phyloP scores from a whole-genome alignment of 1,139 yeast genomes.

The Suhomyces ambrosiae region DNA sequence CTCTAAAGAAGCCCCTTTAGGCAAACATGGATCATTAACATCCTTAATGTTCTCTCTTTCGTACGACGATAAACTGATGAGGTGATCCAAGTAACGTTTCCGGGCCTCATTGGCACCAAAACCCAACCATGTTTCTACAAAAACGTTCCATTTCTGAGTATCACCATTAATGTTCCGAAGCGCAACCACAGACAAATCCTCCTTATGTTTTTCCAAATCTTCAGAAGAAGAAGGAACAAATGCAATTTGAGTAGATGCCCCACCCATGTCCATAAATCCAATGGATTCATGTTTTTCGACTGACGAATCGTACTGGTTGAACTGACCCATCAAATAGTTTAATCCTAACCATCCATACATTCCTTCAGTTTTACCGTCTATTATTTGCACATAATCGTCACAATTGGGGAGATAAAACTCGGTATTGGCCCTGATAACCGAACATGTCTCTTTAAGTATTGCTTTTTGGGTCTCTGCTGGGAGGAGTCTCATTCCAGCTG shows the following conservation, averaged over 20 bases:
- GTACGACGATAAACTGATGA: slow-evolving; percentile 36
- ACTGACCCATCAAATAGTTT: slow-evolving; percentile 63
- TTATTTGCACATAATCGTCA: slow-evolving; percentile 62
- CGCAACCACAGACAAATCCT: slow-evolving; percentile 61
- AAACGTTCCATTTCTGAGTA: slow-evolving; percentile 66
- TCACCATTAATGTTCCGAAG: slow-evolving; percentile 63
- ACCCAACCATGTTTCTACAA: slow-evolving; percentile 82
- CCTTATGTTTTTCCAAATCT: slow-evolving; percentile 58
- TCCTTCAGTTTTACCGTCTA: slow-evolving; percentile 83
- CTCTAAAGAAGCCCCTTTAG: slow-evolving; percentile 52
- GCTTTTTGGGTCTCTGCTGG: slow-evolving; percentile 47
- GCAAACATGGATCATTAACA: slow-evolving; percentile 71
- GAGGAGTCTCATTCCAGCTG: slow-evolving; percentile 80
- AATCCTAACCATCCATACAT: slow-evolving; percentile 79
- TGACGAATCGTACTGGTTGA: slow-evolving; percentile 44
- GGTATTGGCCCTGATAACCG: slow-evolving; percentile 48
- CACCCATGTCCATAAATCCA: slow-evolving; percentile 92
- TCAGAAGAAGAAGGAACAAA: slow-evolving; percentile 63
- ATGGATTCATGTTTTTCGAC: slow-evolving; percentile 50
- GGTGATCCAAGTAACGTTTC: slow-evolving; percentile 58
- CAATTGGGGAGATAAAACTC: slow-evolving; percentile 56
- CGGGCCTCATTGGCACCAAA: slow-evolving; percentile 85
- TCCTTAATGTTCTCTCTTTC: slow-evolving; percentile 16
- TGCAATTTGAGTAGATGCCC: slow-evolving; percentile 82
- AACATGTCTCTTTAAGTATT: slow-evolving; percentile 56